Percentiles rank a stretch among this genome's conserved stretches.
These are phyloP conservation scores for Triticum monococcum DNA, from an alignment of 176 grass and related monocot species.

Conservation along the genomic window DNA sequence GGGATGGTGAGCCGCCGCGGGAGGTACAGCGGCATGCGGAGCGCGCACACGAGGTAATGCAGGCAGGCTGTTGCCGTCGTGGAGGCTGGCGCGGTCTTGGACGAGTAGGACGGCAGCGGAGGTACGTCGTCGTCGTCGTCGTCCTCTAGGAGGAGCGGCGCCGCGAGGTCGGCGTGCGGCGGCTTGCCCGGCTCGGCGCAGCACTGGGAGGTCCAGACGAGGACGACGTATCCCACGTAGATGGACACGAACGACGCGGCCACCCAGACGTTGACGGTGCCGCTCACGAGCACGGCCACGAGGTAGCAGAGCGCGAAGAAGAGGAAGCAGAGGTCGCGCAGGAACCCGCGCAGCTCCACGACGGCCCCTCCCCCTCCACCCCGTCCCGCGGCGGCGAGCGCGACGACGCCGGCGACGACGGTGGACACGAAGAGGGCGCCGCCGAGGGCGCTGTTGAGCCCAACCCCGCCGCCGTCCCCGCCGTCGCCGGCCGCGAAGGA, in stretches of 20 bases:
- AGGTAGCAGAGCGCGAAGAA: slow-evolving; percentile 67
- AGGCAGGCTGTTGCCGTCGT: not conserved
- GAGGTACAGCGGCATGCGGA: slow-evolving; percentile 71
- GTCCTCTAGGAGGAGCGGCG: slow-evolving; percentile 47
- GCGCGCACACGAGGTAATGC: slow-evolving; percentile 9
- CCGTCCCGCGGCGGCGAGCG: slow-evolving; percentile 19
- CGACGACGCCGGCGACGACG: slow-evolving; percentile 73
- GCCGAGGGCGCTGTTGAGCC: slow-evolving; percentile 75
- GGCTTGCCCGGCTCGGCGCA: slow-evolving; percentile 34
- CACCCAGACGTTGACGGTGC: slow-evolving; percentile 67
- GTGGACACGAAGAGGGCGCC: slow-evolving; percentile 83
- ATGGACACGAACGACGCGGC: slow-evolving; percentile 68
- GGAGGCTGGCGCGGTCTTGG: not conserved
- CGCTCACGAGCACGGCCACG: slow-evolving; percentile 48
- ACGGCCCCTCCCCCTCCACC: not conserved
- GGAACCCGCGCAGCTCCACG: slow-evolving; percentile 64
- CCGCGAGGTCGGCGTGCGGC: slow-evolving; percentile 13
- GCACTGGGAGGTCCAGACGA: slow-evolving; percentile 75
- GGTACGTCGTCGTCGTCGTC: not conserved
- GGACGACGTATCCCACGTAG: slow-evolving; percentile 64
- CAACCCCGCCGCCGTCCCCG: slow-evolving; percentile 40
- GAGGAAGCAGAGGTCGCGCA: slow-evolving; percentile 77
- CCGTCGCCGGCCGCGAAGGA: slow-evolving; percentile 60
- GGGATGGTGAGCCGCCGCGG: slow-evolving; percentile 85
- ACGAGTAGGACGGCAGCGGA: slow-evolving; percentile 18